Base-by-base conservation (phyloP, 2,329 filamentous ascomycete genomes). In the Parafenestella ontariensis region DNA sequence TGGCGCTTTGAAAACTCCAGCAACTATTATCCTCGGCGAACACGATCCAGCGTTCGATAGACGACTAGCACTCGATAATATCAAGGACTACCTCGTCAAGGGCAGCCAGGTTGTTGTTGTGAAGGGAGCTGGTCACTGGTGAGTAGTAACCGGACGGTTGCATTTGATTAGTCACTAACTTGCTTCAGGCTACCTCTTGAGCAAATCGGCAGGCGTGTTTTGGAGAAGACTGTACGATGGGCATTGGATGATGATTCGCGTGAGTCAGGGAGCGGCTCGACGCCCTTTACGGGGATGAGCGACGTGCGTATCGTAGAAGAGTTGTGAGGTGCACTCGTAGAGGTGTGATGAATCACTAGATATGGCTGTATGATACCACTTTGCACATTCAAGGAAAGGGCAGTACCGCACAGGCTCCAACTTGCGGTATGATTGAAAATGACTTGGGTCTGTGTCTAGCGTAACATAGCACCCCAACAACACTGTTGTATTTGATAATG, bases 1-100 rank as follows among this genome's bases (percentile, higher is more conserved):
- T 10, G 83, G 82, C 3, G 70, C 76, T 3, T 68, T 87, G 20
- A 81, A 80, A 54, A 82, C 81, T 10, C 79, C 79, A 17, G 75
- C 81, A 13, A 85, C 83, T 5, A 66, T 86, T 17, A 57, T 87
- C 36, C 84, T 83, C 74, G 85, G 84, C 2, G 70, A 80, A 59
- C 64, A 76, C 20, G 85, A 87, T 63, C 64, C 74, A 10, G 84
- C 83, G 5, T 77, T 86, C 33, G 79, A 83, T 45, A 71, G 69
- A 37, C 69, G 74, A 11, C 69, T 87, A 24, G 79, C 76, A 23
- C 67, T 86, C 23, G 81, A 84, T 47, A 83, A 83, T 0, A 78
- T 85, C 21, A 75, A 75, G 1, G 81, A 83, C 47, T 85, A 82
- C 58, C 75, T 86, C 17, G 72, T 75, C 15, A 74, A 69, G 52